Percentiles rank a stretch among this genome's conserved stretches.
Conservation (phyloP, 148 eudicot genomes). For the Dianthus caryophyllus region DNA sequence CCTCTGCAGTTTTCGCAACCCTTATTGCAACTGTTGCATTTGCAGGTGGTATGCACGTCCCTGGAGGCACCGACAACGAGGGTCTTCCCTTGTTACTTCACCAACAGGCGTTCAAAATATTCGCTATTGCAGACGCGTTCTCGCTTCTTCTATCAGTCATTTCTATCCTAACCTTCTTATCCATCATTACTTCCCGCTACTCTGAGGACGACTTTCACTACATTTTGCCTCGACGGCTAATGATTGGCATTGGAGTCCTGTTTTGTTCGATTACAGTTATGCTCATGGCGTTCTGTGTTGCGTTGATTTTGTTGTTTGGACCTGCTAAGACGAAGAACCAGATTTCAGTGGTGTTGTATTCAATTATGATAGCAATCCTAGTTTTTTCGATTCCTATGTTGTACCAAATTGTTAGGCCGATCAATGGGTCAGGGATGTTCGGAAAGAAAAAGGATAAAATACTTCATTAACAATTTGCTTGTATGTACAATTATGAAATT, state of each 20-base stretch:
- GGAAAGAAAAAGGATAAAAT: slow-evolving; percentile 10
- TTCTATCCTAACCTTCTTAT: slow-evolving; percentile 22
- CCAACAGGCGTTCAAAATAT: slow-evolving; percentile 9
- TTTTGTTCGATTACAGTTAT: slow-evolving; percentile 18
- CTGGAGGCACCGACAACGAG: slow-evolving; percentile 16
- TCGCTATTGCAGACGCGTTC: slow-evolving; percentile 21
- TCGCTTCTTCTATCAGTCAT: slow-evolving; percentile 20
- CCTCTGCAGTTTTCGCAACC: slow-evolving; percentile 25
- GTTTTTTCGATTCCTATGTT: slow-evolving; percentile 10
- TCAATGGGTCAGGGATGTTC: slow-evolving; percentile 15
- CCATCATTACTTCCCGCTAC: slow-evolving; percentile 24
- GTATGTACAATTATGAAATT: neutral
- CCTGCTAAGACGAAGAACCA: neutral
- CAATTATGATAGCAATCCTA: slow-evolving; percentile 2
- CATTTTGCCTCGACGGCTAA: slow-evolving; percentile 10
- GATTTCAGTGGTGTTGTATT: neutral
- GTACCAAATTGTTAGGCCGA: neutral
- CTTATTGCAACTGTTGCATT: slow-evolving; percentile 29
- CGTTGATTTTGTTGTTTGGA: slow-evolving; percentile 16
- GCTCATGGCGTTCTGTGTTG: slow-evolving; percentile 19
- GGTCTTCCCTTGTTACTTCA: neutral
- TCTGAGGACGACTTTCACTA: slow-evolving; percentile 15
- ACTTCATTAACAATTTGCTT: slow-evolving; percentile 14
- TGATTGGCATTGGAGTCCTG: slow-evolving; percentile 20
- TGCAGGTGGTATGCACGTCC: slow-evolving; percentile 20